A percentile compares a stretch with the other conserved stretches of the same genome.
phyloP scores from a whole-genome alignment of 495 filamentous ascomycete species.

The Aspergillus diversus region DNA sequence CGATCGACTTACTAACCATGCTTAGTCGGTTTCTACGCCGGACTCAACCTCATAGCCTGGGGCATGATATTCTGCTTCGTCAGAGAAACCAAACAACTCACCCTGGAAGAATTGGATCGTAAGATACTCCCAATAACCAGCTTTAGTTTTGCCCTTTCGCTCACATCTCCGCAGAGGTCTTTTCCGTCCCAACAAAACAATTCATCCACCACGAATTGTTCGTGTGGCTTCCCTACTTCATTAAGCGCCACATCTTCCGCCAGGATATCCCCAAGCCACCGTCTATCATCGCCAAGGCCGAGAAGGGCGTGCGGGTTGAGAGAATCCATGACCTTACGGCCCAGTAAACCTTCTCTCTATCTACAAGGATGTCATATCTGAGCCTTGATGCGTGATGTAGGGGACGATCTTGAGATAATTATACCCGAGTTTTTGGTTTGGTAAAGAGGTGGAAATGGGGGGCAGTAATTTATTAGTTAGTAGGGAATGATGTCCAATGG shows the following conservation, averaged over 20 bases:
- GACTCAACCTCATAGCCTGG: constrained; percentile 53
- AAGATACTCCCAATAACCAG: constrained; percentile 13
- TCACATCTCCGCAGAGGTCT: constrained; percentile 39
- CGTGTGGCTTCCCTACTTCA: constrained; percentile 49
- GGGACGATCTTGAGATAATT: no score
- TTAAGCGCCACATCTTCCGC: constrained; percentile 46
- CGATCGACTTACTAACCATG: background rate
- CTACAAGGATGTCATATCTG: no score
- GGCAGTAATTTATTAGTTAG: no score
- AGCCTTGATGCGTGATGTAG: no score
- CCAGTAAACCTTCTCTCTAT: no score
- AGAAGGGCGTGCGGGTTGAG: constrained; percentile 14
- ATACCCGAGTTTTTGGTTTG: no score
- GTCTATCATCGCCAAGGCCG: constrained; percentile 35
- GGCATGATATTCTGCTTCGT: constrained; percentile 55
- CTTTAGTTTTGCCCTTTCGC: constrained; percentile 5
- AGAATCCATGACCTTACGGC: no score
- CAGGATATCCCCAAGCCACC: constrained; percentile 43
- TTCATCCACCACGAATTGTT: constrained; percentile 44
- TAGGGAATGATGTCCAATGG: no score
- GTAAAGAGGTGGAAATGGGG: no score
- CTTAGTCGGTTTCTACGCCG: constrained; percentile 54
- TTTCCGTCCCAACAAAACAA: constrained; percentile 49
- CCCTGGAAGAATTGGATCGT: constrained; percentile 44
- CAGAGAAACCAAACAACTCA: constrained; percentile 52